Conservation (phyloP, 805 yeast species). For the Gaillardinia entomophila region DNA sequence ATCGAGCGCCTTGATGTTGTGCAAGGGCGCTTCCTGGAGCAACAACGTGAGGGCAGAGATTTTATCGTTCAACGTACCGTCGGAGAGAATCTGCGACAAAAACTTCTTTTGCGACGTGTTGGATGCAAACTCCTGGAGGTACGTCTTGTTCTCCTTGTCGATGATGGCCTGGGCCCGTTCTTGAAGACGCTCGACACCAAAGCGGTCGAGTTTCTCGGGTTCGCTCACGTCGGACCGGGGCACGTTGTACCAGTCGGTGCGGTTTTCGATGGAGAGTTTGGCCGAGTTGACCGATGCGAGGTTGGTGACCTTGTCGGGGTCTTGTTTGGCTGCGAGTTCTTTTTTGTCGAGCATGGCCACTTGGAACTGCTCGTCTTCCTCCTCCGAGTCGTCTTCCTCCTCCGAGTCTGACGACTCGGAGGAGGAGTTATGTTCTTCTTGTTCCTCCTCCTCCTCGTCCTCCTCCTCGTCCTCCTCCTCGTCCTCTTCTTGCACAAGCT, state of each 20-base stretch:
- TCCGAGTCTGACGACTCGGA: constrained; percentile 26
- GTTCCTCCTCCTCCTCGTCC: constrained; percentile 7
- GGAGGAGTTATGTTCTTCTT: constrained; percentile 13
- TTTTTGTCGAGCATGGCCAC: constrained; percentile 10
- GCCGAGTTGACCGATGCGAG: constrained; percentile 50
- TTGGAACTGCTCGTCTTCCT: constrained; percentile 16
- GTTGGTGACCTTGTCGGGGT: constrained; percentile 24
- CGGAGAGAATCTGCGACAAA: constrained; percentile 77
- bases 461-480: constrained; percentile 5
- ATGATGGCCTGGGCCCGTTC: constrained; percentile 62
- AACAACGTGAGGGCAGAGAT: constrained; percentile 89
- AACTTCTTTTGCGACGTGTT: constrained; percentile 81
- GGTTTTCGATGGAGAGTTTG: constrained; percentile 53
- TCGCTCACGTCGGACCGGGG: constrained; percentile 23
- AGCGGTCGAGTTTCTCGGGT: constrained; percentile 39
- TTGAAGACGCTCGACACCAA: constrained; percentile 54
- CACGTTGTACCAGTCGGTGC: constrained; percentile 74
- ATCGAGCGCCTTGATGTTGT: constrained; percentile 78
- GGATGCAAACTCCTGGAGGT: constrained; percentile 67
- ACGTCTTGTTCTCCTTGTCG: constrained; percentile 65
- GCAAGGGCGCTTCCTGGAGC: constrained; percentile 92
- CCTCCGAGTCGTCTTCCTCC: constrained; percentile 29
- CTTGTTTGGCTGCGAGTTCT: constrained; percentile 5
- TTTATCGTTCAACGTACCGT: constrained; percentile 94
- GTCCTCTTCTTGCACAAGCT: constrained; percentile 6